These are phyloP conservation scores for Yarrowia hollandica DNA, from an alignment of 805 yeast species.

Conservation along the genomic window DNA sequence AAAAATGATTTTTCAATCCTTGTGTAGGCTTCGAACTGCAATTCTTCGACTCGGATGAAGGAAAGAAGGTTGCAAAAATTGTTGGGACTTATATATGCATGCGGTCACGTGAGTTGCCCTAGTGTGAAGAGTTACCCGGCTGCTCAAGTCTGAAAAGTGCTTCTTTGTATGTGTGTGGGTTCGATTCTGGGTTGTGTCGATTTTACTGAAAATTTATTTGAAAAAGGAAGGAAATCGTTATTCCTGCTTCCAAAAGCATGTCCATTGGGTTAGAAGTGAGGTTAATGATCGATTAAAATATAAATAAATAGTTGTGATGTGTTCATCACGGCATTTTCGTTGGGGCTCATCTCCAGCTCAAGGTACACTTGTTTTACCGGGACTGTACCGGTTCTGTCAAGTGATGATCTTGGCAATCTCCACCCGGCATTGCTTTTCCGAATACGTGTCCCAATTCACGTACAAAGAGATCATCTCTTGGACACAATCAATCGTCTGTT, in stretches of 20 bases:
- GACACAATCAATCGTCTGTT: constrained; percentile 74
- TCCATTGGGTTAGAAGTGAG: no score
- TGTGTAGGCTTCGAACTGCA: constrained; percentile 42
- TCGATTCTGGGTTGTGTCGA: not conserved
- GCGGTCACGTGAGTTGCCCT: constrained; percentile 11
- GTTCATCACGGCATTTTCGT: no score
- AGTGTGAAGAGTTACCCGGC: not conserved
- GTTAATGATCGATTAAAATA: no score
- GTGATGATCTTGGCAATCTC: constrained; percentile 24
- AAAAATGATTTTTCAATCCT: constrained; percentile 28
- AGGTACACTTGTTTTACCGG: no score
- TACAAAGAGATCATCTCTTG: constrained; percentile 82
- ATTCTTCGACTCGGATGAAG: constrained; percentile 35
- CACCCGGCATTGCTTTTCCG: constrained; percentile 44
- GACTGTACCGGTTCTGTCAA: no score
- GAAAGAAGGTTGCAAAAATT: constrained; percentile 12
- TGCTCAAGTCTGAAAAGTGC: no score
- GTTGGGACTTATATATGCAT: constrained; percentile 7
- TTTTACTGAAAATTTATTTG: no score
- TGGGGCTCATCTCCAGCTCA: no score
- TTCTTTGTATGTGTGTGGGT: no score
- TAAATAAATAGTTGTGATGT: constrained; percentile 6
- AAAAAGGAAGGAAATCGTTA: no score
- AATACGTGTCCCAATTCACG: constrained; percentile 84
- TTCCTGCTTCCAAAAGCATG: no score